Evolutionary conservation across 805 yeast species (phyloP), one percentile per base, ranked within the genome.

Genomic region (Saccharomycopsis fibuligera): DNA sequence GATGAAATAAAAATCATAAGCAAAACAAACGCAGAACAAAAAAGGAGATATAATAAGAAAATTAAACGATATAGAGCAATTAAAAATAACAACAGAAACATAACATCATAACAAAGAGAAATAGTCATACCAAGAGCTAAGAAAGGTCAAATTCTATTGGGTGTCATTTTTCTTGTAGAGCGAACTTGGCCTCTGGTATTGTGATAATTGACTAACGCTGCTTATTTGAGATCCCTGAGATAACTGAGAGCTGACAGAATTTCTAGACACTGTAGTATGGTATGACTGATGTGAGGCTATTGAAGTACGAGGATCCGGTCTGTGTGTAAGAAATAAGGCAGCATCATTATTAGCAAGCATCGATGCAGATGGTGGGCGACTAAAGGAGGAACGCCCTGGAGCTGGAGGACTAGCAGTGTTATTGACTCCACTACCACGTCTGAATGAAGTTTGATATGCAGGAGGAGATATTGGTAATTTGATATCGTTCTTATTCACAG

Each of bases 401-500:
- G 47, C 25, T 23, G 36, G 35, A 23, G 25, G 12, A 12, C 27
- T 44, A 14, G 10, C 27, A 35, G 23, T 29, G 25, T 30, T 36
- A 21, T 42, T 35, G 36, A 21, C 35, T 10, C 40, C 30, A 10
- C 43, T 29, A 21, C 43, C 22, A 5, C 25, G 23, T 16, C 30
- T 29, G 31, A 40, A 47, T 29, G 23, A 16, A 5, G 41, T 27
- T 29, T 25, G 36, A 16, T 14, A 23, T 12, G 45, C 36, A 19
- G 50, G 46, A 16, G 46, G 39, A 4, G 36, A 21, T 4, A 36
- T 29, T n/a, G 50, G 50, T 14, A 42, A 22, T n/a, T 33, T 40
- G 12, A 29, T 23, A 9, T 39, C 49, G 21, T 16, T 10, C 24
- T 19, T 29, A 12, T 19, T 27, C 4, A 24, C 4, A 17, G n/a